These are phyloP conservation scores for Picochlorum sp. DNA, from an alignment of 139 green algal genomes.

Conservation along the genomic window DNA sequence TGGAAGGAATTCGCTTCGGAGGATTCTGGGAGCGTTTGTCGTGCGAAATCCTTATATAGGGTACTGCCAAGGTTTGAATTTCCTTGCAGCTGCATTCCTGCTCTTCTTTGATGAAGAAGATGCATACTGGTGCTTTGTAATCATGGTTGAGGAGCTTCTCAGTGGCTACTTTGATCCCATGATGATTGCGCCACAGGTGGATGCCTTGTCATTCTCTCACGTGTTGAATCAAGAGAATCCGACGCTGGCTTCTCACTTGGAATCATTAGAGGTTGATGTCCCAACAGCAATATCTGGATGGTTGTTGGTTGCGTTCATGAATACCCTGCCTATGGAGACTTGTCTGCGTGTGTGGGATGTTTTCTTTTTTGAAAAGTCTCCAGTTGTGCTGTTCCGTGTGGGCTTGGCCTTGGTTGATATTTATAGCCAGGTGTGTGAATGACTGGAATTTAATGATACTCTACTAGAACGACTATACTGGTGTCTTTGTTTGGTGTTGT, in stretches of 20 bases:
- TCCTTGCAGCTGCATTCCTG: conserved; percentile 66
- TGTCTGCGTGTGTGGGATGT: conserved; percentile 77
- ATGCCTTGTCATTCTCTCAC: conserved; percentile 53
- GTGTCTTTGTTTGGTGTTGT: not conserved
- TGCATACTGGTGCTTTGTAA: conserved; percentile 75
- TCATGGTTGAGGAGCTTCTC: conserved; percentile 59
- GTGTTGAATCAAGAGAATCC: conserved; percentile 45
- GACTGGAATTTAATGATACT: too few species aligned
- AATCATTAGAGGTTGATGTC: conserved; percentile 45
- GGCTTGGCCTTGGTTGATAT: conserved; percentile 64
- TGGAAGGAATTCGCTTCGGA: conserved; percentile 43
- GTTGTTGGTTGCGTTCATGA: conserved; percentile 86
- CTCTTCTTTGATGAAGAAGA: conserved; percentile 72
- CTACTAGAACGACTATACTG: too few species aligned
- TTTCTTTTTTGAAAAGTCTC: conserved; percentile 55
- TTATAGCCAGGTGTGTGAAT: too few species aligned
- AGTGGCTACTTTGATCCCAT: conserved; percentile 59
- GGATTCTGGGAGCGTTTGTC: conserved; percentile 62
- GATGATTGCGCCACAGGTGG: conserved; percentile 74
- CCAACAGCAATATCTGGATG: conserved; percentile 42
- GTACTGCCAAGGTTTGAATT: conserved; percentile 87
- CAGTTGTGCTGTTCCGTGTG: conserved; percentile 61
- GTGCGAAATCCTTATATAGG: conserved; percentile 57
- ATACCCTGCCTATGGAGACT: conserved; percentile 73
- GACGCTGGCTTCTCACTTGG: conserved; percentile 38